Evolutionary conservation across 441 rosid genomes (phyloP).

Genomic region (Euphorbia celastroides): DNA sequence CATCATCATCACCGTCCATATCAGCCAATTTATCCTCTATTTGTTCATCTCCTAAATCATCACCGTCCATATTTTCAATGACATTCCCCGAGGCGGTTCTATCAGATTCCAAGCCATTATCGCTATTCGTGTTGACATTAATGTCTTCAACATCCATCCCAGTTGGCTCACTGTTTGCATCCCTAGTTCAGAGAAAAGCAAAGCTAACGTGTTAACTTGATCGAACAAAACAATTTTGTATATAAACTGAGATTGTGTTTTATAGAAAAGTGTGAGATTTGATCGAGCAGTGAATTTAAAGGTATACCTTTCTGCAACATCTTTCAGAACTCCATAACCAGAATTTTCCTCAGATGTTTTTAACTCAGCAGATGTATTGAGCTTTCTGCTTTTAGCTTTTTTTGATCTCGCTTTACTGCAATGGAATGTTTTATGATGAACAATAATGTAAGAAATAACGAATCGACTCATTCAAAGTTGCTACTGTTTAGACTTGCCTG

Average conservation of each 20-base stretch:
- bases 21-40: constrained; percentile 47
- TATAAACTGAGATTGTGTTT: neutral
- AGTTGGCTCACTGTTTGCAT: constrained; percentile 19
- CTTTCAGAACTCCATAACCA: constrained; percentile 25
- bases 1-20: constrained; percentile 31
- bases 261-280: neutral
- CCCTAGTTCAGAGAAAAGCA: constrained; percentile 20
- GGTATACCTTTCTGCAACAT: constrained; percentile 35
- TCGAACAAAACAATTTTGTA: no score
- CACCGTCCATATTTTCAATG: constrained; percentile 18
- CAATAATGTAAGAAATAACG: no score
- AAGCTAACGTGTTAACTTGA: no score
- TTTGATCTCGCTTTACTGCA: constrained; percentile 33
- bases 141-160: constrained; percentile 12
- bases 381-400: constrained; percentile 25
- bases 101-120: constrained; percentile 28
- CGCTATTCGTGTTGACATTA: constrained; percentile 8
- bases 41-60: constrained; percentile 20
- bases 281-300: neutral
- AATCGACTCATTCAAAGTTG: neutral
- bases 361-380: constrained; percentile 16
- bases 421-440: no score
- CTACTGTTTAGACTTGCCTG: constrained; percentile 35
- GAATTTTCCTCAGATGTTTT: constrained; percentile 17
- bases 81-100: no score